These are phyloP conservation scores for Hanseniaspora pseudoguilliermondii DNA, from an alignment of 805 yeast species.

Conservation along the genomic window DNA sequence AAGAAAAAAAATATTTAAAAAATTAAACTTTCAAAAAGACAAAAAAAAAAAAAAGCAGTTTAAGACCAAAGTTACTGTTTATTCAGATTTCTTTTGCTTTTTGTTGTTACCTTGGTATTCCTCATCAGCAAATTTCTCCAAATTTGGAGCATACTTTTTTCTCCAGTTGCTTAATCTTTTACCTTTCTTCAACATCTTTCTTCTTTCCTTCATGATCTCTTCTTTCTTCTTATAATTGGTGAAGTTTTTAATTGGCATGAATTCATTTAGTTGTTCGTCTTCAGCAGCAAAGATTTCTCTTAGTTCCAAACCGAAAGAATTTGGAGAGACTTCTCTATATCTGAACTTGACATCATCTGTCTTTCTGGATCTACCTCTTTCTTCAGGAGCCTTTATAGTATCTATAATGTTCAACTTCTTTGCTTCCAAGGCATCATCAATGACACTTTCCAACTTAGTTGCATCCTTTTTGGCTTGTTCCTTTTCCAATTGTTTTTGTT, in stretches of 20 bases:
- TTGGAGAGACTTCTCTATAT: constrained; percentile 92
- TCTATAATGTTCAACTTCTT: constrained; percentile 54
- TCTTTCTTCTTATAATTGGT: constrained; percentile 72
- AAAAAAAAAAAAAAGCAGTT: too few relatives aligned
- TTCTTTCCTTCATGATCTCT: constrained; percentile 60
- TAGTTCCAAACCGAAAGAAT: constrained; percentile 70
- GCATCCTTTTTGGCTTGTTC: constrained; percentile 49
- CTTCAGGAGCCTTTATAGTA: constrained; percentile 48
- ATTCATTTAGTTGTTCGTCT: constrained; percentile 72
- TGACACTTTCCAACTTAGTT: constrained; percentile 47
- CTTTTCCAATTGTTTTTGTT: constrained; percentile 46
- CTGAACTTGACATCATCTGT: constrained; percentile 43
- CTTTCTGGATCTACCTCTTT: constrained; percentile 42
- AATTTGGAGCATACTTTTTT: constrained; percentile 28
- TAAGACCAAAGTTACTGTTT: background rate
- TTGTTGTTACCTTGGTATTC: constrained; percentile 4
- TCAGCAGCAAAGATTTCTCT: constrained; percentile 84
- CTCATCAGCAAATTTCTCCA: background rate
- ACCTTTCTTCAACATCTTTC: constrained; percentile 68
- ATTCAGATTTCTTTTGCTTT: constrained; percentile 2
- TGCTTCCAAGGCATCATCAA: constrained; percentile 66
- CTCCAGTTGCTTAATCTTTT: constrained; percentile 83
- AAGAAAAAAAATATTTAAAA: background rate
- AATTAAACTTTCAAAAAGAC: too few relatives aligned
- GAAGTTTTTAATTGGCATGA: constrained; percentile 76